Conservation (phyloP, 148 eudicot genomes). For the Silene latifolia region DNA sequence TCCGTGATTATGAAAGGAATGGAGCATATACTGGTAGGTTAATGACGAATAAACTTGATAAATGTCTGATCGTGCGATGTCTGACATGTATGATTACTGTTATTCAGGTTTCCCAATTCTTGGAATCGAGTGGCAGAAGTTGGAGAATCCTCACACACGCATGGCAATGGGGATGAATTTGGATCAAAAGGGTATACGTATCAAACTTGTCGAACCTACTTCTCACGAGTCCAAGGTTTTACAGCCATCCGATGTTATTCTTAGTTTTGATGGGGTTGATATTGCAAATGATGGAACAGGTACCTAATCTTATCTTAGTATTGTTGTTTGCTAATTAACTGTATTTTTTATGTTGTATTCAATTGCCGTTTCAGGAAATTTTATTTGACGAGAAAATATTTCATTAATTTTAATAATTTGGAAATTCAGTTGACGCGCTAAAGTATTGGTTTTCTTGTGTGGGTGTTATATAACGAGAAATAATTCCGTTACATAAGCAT, state of each 20-base stretch:
- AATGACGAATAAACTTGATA: background rate
- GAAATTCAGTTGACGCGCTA: too few relatives aligned
- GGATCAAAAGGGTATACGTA: constrained; percentile 78
- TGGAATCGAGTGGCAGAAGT: constrained; percentile 87
- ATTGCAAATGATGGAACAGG: constrained; percentile 94
- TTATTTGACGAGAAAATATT: background rate
- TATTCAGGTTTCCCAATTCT: constrained; percentile 67
- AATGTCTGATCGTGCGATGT: background rate
- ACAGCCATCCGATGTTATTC: constrained; percentile 70
- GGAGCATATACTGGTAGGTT: constrained; percentile 70
- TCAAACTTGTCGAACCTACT: constrained; percentile 72
- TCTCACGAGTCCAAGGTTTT: constrained; percentile 59
- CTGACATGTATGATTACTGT: background rate
- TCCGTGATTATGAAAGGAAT: constrained; percentile 70
- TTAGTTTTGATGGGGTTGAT: constrained; percentile 75
- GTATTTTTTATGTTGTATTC: background rate
- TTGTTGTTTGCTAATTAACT: background rate
- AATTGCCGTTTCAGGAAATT: background rate
- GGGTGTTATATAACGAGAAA: background rate
- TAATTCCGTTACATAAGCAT: too few relatives aligned
- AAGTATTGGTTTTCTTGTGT: too few relatives aligned
- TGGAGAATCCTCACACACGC: constrained; percentile 81
- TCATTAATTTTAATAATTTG: too few relatives aligned
- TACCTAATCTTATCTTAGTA: constrained; percentile 10
- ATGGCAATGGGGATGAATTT: constrained; percentile 67